phyloP scores from a whole-genome alignment of 1,284 basidiomycete species.

The Moesziomyces sp. region DNA sequence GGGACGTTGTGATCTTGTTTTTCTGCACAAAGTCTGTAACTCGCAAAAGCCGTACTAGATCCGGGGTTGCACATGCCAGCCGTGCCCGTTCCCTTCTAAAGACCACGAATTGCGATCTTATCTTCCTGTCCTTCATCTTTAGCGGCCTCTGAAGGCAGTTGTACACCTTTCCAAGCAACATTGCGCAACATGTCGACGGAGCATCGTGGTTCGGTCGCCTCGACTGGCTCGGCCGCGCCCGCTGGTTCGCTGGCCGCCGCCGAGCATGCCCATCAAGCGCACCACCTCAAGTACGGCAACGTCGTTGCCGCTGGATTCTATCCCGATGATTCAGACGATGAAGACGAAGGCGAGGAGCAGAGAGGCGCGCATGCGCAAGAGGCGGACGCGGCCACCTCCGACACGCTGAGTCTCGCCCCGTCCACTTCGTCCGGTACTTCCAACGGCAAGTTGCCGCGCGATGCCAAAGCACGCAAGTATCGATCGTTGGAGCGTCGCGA shows the following conservation, averaged over 20 bases:
- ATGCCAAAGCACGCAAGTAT: constrained; percentile 41
- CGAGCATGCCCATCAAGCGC: constrained; percentile 27
- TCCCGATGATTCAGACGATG: constrained; percentile 35
- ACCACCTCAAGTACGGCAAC: constrained; percentile 56
- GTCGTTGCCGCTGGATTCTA: constrained; percentile 40
- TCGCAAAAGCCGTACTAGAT: too few relatives aligned
- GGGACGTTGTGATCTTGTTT: too few relatives aligned
- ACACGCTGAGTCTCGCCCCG: constrained; percentile 8
- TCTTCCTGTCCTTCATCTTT: neutral
- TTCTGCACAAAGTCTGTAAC: too few relatives aligned
- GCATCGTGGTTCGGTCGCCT: constrained; percentile 29
- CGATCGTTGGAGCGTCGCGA: constrained; percentile 33
- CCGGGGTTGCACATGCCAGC: too few relatives aligned
- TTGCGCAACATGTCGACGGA: constrained; percentile 15
- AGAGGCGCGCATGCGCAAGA: neutral
- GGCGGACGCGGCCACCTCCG: neutral
- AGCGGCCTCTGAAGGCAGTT: too few relatives aligned
- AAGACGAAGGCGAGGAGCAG: constrained; percentile 12
- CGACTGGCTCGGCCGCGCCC: constrained; percentile 6
- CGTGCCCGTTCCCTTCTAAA: too few relatives aligned
- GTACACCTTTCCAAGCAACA: too few relatives aligned
- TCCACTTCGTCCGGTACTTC: constrained; percentile 10
- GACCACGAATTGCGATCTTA: neutral
- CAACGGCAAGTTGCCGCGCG: constrained; percentile 5
- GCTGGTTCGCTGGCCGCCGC: neutral